Evolutionary conservation across 768 basidiomycete species (phyloP).

Genomic region (Lactifluus volemus): DNA sequence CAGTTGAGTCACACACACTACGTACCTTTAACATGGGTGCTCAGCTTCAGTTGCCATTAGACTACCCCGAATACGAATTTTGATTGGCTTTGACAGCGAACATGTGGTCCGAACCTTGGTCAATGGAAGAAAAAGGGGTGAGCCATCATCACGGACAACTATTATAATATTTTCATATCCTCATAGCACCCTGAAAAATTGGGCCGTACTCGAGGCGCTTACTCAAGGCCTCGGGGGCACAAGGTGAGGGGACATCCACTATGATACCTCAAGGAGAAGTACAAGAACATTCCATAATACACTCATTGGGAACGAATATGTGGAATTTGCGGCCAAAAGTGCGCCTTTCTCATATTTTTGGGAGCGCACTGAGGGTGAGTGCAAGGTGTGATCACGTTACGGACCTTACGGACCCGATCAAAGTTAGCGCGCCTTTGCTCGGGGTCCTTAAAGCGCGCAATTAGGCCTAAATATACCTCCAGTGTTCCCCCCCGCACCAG

Average conservation of each 20-base stretch:
- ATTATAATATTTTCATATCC: constrained; percentile 7
- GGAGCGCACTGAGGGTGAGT: not conserved
- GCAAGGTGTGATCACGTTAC: constrained; percentile 12
- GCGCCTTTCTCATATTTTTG: not conserved
- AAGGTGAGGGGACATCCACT: not conserved
- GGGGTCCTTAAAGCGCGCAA: constrained; percentile 3
- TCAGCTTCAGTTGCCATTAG: not conserved
- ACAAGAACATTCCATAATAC: constrained; percentile 6
- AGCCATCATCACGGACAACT: not conserved
- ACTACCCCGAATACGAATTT: not conserved
- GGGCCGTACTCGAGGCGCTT: not conserved
- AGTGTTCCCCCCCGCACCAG: constrained; percentile 9
- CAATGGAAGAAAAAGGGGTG: not conserved
- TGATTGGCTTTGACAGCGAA: not conserved
- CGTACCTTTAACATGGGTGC: not conserved
- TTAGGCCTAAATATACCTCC: not conserved
- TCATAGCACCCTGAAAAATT: constrained; percentile 4
- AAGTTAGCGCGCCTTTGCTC: not conserved
- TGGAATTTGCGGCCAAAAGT: constrained; percentile 4
- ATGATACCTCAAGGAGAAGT: not conserved
- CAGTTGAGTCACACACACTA: not conserved
- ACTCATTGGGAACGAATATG: not conserved
- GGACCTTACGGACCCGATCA: constrained; percentile 2
- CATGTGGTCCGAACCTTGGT: not conserved
- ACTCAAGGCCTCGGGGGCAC: not conserved